Conservation (phyloP, 2,329 filamentous ascomycete genomes). For the Diaporthe batatas region DNA sequence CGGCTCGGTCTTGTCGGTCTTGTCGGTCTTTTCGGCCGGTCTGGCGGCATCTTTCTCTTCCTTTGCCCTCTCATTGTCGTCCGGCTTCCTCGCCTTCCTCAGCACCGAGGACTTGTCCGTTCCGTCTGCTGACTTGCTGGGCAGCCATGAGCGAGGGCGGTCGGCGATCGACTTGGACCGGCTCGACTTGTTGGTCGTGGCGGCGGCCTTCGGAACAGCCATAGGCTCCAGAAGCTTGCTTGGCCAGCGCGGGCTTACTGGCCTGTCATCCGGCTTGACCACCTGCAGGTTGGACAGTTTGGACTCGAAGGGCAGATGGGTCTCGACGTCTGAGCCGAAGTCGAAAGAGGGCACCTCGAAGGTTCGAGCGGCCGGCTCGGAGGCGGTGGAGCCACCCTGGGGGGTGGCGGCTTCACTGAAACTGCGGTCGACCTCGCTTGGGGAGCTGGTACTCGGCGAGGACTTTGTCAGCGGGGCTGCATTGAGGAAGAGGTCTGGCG, state of each 20-base stretch:
- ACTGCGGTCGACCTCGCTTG: slow-evolving; percentile 26
- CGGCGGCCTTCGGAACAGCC: slow-evolving; percentile 47
- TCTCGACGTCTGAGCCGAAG: slow-evolving; percentile 62
- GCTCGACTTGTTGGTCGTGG: slow-evolving; percentile 48
- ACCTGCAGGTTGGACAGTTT: slow-evolving; percentile 44
- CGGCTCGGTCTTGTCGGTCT: slow-evolving; percentile 45
- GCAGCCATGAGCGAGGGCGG: slow-evolving; percentile 67
- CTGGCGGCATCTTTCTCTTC: slow-evolving; percentile 35
- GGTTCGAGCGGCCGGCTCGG: slow-evolving; percentile 39
- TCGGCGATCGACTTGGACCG: slow-evolving; percentile 63
- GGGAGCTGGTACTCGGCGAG: slow-evolving; percentile 41
- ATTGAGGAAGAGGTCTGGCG: slow-evolving; percentile 48
- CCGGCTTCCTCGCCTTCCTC: slow-evolving; percentile 46
- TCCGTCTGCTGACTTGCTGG: slow-evolving; percentile 53
- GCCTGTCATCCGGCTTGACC: slow-evolving; percentile 41
- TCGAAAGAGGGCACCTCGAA: slow-evolving; percentile 69
- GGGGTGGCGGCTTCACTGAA: slow-evolving; percentile 32
- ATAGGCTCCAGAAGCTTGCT: slow-evolving; percentile 43
- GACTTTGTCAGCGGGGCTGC: slow-evolving; percentile 44
- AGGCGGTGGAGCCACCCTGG: slow-evolving; percentile 5
- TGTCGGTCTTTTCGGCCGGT: slow-evolving; percentile 46
- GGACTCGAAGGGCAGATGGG: slow-evolving; percentile 57
- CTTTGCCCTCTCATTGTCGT: slow-evolving; percentile 23
- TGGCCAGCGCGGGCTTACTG: slow-evolving; percentile 41
- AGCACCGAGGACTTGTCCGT: slow-evolving; percentile 50